Conservation (phyloP, 805 yeast species). For the Clavispora santaluciae region DNA sequence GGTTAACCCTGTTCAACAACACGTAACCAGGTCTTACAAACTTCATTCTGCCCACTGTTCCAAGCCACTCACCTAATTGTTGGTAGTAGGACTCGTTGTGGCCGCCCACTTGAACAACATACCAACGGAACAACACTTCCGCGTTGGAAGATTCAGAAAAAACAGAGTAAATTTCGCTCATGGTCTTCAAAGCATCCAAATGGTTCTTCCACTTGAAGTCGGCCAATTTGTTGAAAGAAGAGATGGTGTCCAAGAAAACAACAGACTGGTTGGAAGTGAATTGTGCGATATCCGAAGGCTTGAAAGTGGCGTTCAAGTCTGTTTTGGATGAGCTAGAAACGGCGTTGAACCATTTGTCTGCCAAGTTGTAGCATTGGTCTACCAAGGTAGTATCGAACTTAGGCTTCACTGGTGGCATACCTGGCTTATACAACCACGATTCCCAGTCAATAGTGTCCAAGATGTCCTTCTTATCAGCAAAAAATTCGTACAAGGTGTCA, state of each 20-base stretch:
- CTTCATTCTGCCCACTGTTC: conserved; percentile 92
- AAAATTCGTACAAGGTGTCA: conserved; percentile 69
- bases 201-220: conserved; percentile 35
- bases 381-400: conserved; percentile 74
- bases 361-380: conserved; percentile 63
- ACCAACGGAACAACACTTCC: conserved; percentile 79
- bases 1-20: conserved; percentile 59
- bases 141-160: conserved; percentile 61
- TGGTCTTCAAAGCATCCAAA: conserved; percentile 28
- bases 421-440: conserved; percentile 74
- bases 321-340: conserved; percentile 18
- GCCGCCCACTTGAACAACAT: conserved; percentile 57
- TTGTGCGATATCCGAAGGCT: conserved; percentile 43
- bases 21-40: conserved; percentile 85
- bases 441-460: conserved; percentile 80
- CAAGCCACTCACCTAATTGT: conserved; percentile 74
- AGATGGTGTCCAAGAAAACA: conserved; percentile 69
- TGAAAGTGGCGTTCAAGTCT: conserved; percentile 28
- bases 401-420: conserved; percentile 82
- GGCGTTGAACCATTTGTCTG: conserved; percentile 56
- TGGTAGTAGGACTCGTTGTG: conserved; percentile 42
- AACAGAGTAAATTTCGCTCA: conserved; percentile 30
- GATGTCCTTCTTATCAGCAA: conserved; percentile 40
- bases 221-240: conserved; percentile 41
- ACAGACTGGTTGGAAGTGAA: conserved; percentile 76